Base-by-base conservation (phyloP, 495 filamentous ascomycete species). In the Podospora sp. region DNA sequence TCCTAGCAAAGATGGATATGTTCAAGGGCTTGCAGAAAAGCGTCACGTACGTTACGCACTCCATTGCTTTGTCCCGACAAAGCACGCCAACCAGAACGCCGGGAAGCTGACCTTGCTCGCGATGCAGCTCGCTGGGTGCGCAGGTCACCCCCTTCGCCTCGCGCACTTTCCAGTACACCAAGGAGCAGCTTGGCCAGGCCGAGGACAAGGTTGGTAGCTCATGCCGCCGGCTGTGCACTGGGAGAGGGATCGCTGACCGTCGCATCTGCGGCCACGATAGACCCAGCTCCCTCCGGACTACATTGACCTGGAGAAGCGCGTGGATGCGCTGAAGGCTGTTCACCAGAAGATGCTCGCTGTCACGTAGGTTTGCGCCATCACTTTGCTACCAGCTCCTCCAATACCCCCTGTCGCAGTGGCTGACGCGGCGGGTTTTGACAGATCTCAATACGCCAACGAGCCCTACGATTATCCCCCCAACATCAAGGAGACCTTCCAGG, bases 401-500 rank as follows among this genome's bases (percentile, higher is more conserved):
- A 20, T 7, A 2, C 1, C 4, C 8, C 25, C 20, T 20, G 49
- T 33, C 4, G 59, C 21, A 35, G 11, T n/a, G 22, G 25, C 62
- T 46, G 36, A 51, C 52, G 53, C 33, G n/a, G 40, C 27, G 25
- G n/a, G 25, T 16, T 20, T 25, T 27, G 52, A 63, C 74, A 97
- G 94, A 68, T 93, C 92, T 63, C 94, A 97, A 83, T 99, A 97
- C 82, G 88, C 92, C 27, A 89, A 94, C 80, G 95, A 99, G 86
- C 87, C 94, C 72, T 99, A 99, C 81, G 95, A 99, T 81, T 99
- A 99, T 80, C 95, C 95, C n/a, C 89, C 93, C 79, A 99, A 99
- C 82, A 91, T 97, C 77, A 93, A 94, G 79, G 95, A 99, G 84
- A 97, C 92, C 68, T 95, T 99, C 83, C 90, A 91, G 76, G 95